Evolutionary conservation across 805 yeast genomes (phyloP), one percentile per base, ranked within the genome.

Genomic region (Middelhovenomyces tepae): DNA sequence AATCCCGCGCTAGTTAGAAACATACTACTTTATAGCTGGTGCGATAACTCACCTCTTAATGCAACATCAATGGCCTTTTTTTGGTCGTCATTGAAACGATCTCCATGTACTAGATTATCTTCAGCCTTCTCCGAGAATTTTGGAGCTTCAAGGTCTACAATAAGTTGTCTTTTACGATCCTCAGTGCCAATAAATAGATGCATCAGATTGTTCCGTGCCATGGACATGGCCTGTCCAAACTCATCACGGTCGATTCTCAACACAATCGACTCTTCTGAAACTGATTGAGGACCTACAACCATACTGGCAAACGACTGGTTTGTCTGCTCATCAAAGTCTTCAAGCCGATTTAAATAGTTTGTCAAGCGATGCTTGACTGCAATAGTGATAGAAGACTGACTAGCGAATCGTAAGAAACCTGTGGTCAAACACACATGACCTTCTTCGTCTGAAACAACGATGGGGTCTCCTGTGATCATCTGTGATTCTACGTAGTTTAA

Each of bases 161-260:
- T 54, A 34, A 71, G 45, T 25, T 51, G 49, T 21, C 70, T 55
- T 13, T 47, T 58, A 10, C 42, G 48, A 38, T 73, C 78, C 2
- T 71, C 67, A 2, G 54, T 59, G 1, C 65, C 53, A 21, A 73
- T 47, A 46, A 89, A 77, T 28, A 89, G 53, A 40, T 80, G 76
- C 37, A 86, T 53, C 3, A 91, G 41, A 48, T 89, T 91, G 54
- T 60, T 81, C 28, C 95, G 61, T 0, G 95, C 86, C 21, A 78
- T 49, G 0, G 84, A 72, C 65, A 87, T 65, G 0, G 87, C 86
- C 44, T 72, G 75, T 35, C 73, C 78, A 57, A 76, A 69, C 29
- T 78, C 86, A 55, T 86, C 93, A 48, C 73, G 76, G 51, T 89
- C 97, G 16, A 87, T 64, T 35, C 97, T 63, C 43, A 71, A 85